phyloP scores from a whole-genome alignment of 805 yeast genomes.

The Metschnikowia cubensis region DNA sequence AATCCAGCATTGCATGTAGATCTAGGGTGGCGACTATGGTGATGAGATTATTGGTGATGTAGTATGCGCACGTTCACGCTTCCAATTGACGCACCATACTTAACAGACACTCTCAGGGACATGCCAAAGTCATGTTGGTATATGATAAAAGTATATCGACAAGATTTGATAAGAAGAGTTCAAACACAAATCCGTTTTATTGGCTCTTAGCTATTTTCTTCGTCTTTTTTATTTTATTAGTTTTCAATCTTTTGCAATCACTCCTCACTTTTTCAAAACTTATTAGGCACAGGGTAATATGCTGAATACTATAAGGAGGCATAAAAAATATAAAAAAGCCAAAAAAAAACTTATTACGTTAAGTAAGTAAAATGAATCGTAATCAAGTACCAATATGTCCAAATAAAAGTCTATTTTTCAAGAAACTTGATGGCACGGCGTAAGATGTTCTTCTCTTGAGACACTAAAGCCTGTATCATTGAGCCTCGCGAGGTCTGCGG shows the following conservation, averaged over 20 bases:
- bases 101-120: not conserved
- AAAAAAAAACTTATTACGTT: too few species aligned
- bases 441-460: conserved; percentile 28
- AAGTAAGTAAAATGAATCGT: too few species aligned
- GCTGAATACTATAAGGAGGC: too few species aligned
- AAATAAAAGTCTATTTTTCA: not conserved
- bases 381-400: not conserved
- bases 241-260: too few species aligned
- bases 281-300: too few species aligned
- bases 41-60: not conserved
- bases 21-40: not conserved
- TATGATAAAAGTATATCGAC: not conserved
- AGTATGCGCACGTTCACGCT: not conserved
- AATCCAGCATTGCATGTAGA: conserved; percentile 10
- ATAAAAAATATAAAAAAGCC: too few species aligned
- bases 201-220: too few species aligned
- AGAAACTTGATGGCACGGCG: conserved; percentile 1
- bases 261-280: too few species aligned
- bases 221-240: too few species aligned
- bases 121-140: too few species aligned
- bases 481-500: conserved; percentile 11
- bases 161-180: too few species aligned
- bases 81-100: not conserved
- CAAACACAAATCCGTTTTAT: too few species aligned
- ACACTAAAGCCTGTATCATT: conserved; percentile 18